Base-by-base conservation (phyloP, 306 rosid genomes). In the Malus domestica region DNA sequence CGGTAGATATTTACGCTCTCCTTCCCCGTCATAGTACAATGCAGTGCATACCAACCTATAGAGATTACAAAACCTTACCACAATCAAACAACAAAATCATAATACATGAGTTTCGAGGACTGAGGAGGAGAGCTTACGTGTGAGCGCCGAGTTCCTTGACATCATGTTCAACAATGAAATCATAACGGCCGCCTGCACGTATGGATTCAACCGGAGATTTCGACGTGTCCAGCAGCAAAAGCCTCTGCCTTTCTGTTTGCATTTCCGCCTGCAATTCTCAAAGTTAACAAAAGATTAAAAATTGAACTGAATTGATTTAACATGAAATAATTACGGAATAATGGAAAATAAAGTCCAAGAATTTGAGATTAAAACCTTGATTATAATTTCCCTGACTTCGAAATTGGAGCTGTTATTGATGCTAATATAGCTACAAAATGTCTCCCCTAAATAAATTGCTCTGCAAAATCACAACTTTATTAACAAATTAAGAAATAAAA, bases 111-210 rank as follows among this genome's bases (percentile, higher is more conserved):
- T 46, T 55, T 19, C n/a, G 29, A 65, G 27, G 22, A 42, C 58
- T 1, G 27, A 54, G 27, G 11, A 38, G 4, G 14, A 67, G 67
- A 78, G 55, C 87, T 80, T 80, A 95, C 98, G 97, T 95, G 87
- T 95, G 97, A 83, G 97, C 89, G 76, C 98, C 98, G 38, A 95
- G 97, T 78, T 95, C 97, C 84, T 92, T 95, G 74, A 95, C 98
- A 67, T 95, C 98, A 70, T 95, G 97, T 68, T 95, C 98, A 10
- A 95, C 98, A 38, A 95, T 95, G 91, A 95, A 95, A 76, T 95
- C 98, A 68, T 95, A 95, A 44, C 93, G 97, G 27, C 98, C 97
- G 49, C 93, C 97, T 3, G 98, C 89, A 40, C 98, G 96, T 52
- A 92, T 89, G 18, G 97, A 82, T 82, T 95, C 97, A 42, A 95